Base-by-base conservation (phyloP, 2,329 filamentous ascomycete genomes). In the Aphanocladium album region DNA sequence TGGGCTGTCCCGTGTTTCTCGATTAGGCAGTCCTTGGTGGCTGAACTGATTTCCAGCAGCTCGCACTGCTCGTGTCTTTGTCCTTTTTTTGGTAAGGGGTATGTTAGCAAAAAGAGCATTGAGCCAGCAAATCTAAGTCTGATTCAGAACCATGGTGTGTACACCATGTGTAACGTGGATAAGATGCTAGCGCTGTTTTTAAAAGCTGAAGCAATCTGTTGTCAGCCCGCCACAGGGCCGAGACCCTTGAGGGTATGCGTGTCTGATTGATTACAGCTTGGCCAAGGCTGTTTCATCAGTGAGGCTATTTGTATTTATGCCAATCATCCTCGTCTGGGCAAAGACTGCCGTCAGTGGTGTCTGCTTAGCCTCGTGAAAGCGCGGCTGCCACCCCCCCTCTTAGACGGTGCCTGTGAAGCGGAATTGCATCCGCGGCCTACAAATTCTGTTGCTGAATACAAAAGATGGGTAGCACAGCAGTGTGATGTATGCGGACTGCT, bases 1-100 rank as follows among this genome's bases (percentile, higher is more conserved):
- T 49, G 55, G 53, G 19, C 23, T 14, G 14, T 57, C 45, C 45
- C 55, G 55, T 41, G 45, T 57, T 41, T 57, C 55, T 57, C 55
- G 17, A 49, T 39, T 19, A 41, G 43, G 30, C 43, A 47, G 19
- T 14, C 16, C 35, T 23, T n/a, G n/a, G 12, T 39, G 35, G 41
- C 41, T 8, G 41, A 45, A 23, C 41, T 21, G n/a, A 21, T 19
- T 16, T 5, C n/a, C 3, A 45, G 3, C 7, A 14, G 12, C 19
- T 16, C 33, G 35, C 50, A 19, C 49, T 35, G 2, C 27, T 51
- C 49, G 46, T 37, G 30, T 51, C 9, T 30, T 11, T 19, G 47
- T 14, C 17, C 30, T 23, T 39, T 19, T 25, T 16, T 25, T 2
- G 23, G 19, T 21, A 9, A 21, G 17, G 17, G n/a, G 6, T 17